Conservation (phyloP, 176 grass and related monocot species). For the Thalia dealbata region DNA sequence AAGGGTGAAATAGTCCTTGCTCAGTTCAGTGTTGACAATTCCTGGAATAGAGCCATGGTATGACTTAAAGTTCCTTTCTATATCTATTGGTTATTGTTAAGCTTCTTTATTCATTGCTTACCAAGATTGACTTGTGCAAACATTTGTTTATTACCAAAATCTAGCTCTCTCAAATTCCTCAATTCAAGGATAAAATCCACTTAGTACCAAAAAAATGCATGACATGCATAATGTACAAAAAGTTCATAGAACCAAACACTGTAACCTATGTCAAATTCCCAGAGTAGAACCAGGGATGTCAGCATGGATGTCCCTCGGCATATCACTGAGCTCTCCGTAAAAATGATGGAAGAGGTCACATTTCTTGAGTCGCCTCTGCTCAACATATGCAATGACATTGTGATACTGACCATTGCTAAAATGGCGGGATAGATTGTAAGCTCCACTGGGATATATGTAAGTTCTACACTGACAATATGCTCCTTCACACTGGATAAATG, state of each 20-base stretch:
- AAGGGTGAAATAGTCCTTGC: constrained; percentile 85
- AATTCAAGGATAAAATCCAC: not conserved
- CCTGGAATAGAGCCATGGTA: constrained; percentile 99
- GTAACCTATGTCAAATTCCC: not conserved
- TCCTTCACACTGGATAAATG: too few relatives aligned
- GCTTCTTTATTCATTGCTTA: not conserved
- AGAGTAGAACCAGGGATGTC: not conserved
- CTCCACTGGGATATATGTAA: not conserved
- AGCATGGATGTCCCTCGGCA: not conserved
- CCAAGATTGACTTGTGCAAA: not conserved
- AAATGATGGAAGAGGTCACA: not conserved
- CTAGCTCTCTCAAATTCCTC: not conserved
- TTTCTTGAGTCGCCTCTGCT: not conserved
- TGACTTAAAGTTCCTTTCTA: not conserved
- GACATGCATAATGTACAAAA: not conserved
- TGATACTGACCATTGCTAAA: not conserved
- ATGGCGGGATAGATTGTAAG: too few relatives aligned
- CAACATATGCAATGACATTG: not conserved
- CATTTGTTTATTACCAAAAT: not conserved
- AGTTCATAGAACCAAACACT: not conserved
- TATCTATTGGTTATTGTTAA: not conserved
- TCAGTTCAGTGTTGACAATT: constrained; percentile 82
- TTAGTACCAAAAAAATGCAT: not conserved
- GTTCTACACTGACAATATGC: too few relatives aligned
- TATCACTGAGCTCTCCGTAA: not conserved